A percentile compares a stretch with the other conserved stretches of the same genome.
Conservation (phyloP, 306 rosid genomes). For the Clitoria ternatea region DNA sequence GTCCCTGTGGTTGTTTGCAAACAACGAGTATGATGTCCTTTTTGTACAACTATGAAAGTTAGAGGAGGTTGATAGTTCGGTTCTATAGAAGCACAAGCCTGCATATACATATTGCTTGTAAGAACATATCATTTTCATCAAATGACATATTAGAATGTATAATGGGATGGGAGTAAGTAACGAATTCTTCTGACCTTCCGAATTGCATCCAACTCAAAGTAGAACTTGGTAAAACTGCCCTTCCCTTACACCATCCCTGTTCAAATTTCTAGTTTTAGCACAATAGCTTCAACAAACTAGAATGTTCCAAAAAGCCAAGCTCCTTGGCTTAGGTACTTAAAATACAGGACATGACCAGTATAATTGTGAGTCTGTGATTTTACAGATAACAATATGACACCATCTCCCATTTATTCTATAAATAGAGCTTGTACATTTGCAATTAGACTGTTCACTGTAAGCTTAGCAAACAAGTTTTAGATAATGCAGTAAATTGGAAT, state of each 20-base stretch:
- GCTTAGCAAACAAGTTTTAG: background rate
- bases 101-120: background rate
- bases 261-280: conserved; percentile 7
- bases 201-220: conserved; percentile 89
- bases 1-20: conserved; percentile 76
- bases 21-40: conserved; percentile 92
- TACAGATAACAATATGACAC: background rate
- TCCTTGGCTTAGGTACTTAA: no score
- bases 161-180: background rate
- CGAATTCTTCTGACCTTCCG: conserved; percentile 59
- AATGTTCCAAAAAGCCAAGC: background rate
- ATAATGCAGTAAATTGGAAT: background rate
- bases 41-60: conserved; percentile 89
- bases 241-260: conserved; percentile 96
- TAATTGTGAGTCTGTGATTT: background rate
- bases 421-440: background rate
- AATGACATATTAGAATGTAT: background rate
- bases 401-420: background rate
- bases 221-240: conserved; percentile 96
- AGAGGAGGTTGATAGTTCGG: conserved; percentile 96
- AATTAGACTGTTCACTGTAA: background rate
- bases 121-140: background rate
- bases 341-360: background rate
- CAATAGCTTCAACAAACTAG: background rate
- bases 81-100: conserved; percentile 95